A percentile compares a stretch with the other conserved stretches of the same genome.
Conservation (phyloP, 345 rosid species). For the Populus deltoides region DNA sequence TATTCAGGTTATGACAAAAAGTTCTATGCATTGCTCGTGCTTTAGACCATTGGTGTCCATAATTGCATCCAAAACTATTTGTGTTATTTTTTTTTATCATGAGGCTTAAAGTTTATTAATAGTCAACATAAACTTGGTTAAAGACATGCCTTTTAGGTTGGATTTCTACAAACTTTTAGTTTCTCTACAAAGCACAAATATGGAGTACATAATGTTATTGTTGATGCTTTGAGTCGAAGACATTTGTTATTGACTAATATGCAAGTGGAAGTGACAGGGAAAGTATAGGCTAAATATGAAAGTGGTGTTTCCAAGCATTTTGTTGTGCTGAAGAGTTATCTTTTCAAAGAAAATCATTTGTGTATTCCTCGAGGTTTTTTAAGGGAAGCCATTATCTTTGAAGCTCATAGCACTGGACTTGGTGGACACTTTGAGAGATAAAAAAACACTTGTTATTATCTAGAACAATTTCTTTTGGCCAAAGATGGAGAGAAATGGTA, state of each 20-base stretch:
- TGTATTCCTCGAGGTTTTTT: too few species aligned
- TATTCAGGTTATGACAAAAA: neutral
- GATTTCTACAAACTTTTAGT: neutral
- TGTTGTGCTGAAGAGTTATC: too few species aligned
- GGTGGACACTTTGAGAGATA: too few species aligned
- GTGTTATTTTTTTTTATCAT: neutral
- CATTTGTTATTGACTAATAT: neutral
- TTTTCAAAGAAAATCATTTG: too few species aligned
- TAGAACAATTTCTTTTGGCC: too few species aligned
- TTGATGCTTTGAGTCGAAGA: neutral
- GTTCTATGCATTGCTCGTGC: neutral
- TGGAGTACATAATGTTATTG: neutral
- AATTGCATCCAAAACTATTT: slow-evolving; percentile 1
- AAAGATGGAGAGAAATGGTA: too few species aligned
- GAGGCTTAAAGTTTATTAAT: neutral
- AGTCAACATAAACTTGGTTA: neutral
- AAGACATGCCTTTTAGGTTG: neutral
- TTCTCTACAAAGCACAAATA: neutral
- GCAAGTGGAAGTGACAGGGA: neutral
- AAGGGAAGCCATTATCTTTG: too few species aligned
- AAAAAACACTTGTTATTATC: too few species aligned
- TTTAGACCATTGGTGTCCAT: neutral
- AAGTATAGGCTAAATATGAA: too few species aligned
- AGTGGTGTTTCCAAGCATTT: too few species aligned
- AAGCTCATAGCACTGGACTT: too few species aligned